Conservation (phyloP, 805 yeast genomes). For the Metschnikowia hibisci region DNA sequence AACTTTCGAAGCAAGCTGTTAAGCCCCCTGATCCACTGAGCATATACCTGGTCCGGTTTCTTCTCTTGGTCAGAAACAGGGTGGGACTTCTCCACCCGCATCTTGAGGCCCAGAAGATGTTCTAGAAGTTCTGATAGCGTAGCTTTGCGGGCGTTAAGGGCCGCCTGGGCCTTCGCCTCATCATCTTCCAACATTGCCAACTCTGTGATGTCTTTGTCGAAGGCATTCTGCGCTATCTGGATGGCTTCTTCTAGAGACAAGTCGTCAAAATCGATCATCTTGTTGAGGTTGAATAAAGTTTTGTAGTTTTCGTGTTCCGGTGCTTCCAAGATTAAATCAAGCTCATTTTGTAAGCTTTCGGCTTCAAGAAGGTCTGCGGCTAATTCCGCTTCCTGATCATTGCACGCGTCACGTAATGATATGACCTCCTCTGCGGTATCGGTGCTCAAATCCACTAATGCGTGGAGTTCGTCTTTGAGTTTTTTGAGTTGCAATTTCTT, state of each 20-base stretch:
- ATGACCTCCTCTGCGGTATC: slow-evolving; percentile 25
- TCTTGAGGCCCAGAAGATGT: slow-evolving; percentile 5
- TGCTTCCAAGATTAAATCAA: slow-evolving; percentile 10
- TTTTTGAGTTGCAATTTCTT: slow-evolving; percentile 24
- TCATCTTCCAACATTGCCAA: slow-evolving; percentile 4
- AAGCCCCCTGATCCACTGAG: slow-evolving; percentile 16
- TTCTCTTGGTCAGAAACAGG: not conserved
- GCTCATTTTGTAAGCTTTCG: slow-evolving; percentile 16
- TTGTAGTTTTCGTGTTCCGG: slow-evolving; percentile 16
- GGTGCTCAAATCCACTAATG: slow-evolving; percentile 27
- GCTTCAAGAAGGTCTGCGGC: slow-evolving; percentile 25
- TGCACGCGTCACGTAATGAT: slow-evolving; percentile 23
- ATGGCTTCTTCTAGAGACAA: slow-evolving; percentile 16
- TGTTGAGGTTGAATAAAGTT: slow-evolving; percentile 13
- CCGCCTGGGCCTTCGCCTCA: slow-evolving; percentile 6
- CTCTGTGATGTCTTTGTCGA: slow-evolving; percentile 8
- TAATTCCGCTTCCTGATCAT: slow-evolving; percentile 23
- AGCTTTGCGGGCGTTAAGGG: not conserved
- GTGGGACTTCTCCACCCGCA: slow-evolving; percentile 2
- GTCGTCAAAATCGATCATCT: slow-evolving; percentile 14
- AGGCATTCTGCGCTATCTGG: slow-evolving; percentile 11
- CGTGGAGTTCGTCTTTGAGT: slow-evolving; percentile 25
- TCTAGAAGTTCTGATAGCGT: slow-evolving; percentile 5
- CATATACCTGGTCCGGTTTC: slow-evolving; percentile 17
- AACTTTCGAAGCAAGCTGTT: slow-evolving; percentile 10